Percentiles rank a stretch among this genome's conserved stretches.
Conservation (phyloP, 306 rosid genomes). For the Ormosia semicastrata region DNA sequence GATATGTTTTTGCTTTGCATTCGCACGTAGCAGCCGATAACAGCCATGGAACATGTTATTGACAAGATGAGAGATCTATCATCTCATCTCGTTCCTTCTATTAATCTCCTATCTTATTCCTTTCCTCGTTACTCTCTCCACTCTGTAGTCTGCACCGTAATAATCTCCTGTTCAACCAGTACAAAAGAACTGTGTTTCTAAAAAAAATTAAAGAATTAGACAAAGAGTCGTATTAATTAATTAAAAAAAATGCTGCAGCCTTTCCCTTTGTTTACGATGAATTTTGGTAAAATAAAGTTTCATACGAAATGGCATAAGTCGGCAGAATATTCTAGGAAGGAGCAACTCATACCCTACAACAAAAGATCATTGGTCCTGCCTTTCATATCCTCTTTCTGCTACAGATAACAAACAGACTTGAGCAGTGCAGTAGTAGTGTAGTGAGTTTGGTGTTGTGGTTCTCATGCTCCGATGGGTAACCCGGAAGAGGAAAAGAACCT, state of each 20-base stretch:
- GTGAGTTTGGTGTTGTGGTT: not conserved
- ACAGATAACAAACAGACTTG: not conserved
- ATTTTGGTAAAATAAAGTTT: too few species aligned
- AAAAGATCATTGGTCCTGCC: not conserved
- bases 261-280: not conserved
- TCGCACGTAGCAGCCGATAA: not conserved
- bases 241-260: not conserved
- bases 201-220: too few species aligned
- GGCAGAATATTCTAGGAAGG: not conserved
- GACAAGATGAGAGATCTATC: too few species aligned
- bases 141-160: too few species aligned
- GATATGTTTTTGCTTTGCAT: not conserved
- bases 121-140: not conserved
- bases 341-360: not conserved
- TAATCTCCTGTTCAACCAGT: not conserved
- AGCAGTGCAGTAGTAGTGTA: too few species aligned
- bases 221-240: too few species aligned
- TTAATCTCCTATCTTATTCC: too few species aligned
- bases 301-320: not conserved
- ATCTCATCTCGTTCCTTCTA: too few species aligned
- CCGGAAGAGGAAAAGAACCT: constrained; percentile 48
- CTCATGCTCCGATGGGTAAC: constrained; percentile 31
- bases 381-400: not conserved
- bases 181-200: not conserved
- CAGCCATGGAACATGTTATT: too few species aligned